Evolutionary conservation across 208 protist genomes (phyloP), one percentile per base, ranked within the genome.

Genomic region (Angomonas deanei): DNA sequence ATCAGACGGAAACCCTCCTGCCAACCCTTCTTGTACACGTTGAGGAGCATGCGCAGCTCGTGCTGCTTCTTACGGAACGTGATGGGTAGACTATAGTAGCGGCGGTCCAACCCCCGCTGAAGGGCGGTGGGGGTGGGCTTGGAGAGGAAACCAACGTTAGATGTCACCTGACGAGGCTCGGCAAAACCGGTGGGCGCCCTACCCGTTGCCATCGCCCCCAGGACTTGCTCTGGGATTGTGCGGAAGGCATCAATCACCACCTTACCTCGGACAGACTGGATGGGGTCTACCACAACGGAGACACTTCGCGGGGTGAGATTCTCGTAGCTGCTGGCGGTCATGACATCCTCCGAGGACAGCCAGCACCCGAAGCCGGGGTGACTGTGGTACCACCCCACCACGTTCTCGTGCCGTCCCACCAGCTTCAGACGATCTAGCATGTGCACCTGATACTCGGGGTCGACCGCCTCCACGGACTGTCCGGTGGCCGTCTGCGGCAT

Each of bases 311-410:
- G 86, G 48, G 99, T 98, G 36, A 99, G 78, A 48, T 95, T 83
- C 78, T 99, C 99, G 73, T 99, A 99, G 56, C 77, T 82, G 26
- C 72, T 84, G 62, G 99, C 98, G 26, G 98, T 99, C 76, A 98
- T 99, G 27, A 99, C 93, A 88, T 99, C 99, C 56, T 99, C 98
- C 42, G 94, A 93, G 27, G 98, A 99, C 6, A 99, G 94, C 99
- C 99, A 99, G 87, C 98, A 99, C 21, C 99, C 99, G 78, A 99
- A 99, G 28, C 99, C 99, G 17, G 99, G 99, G 76, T 99, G 99
- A 59, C 96, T 99, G 75, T 99, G 99, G 84, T 99, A 99, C 99
- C 99, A 99, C 11, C 99, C 99, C 24, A 99, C 99, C 38, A 99
- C 98, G 66, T 99, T 99, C 74, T 99, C 99, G 39, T 95, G 87